phyloP scores from a whole-genome alignment of 148 eudicot genomes.

The Selenicereus undatus region DNA sequence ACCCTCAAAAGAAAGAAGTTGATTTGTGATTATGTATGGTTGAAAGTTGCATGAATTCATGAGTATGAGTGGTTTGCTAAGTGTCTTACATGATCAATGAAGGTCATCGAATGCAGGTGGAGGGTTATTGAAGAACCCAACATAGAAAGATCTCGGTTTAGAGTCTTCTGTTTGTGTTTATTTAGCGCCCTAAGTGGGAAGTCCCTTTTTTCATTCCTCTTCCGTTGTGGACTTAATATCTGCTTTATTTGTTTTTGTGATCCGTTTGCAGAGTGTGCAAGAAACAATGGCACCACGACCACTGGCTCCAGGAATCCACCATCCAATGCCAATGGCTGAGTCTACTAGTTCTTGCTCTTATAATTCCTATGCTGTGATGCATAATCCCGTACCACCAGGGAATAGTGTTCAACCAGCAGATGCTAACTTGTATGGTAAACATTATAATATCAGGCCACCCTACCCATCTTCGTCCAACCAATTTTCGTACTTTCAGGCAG shows the following conservation, averaged over 20 bases:
- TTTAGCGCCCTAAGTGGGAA: not conserved
- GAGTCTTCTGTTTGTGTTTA: not conserved
- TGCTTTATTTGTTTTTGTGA: not conserved
- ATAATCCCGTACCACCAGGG: constrained; percentile 39
- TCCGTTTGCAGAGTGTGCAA: constrained; percentile 45
- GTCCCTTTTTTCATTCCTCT: not conserved
- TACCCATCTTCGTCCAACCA: constrained; percentile 78
- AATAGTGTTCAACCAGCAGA: constrained; percentile 40
- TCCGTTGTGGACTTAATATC: not conserved
- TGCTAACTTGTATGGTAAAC: constrained; percentile 33
- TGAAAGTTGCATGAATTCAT: not conserved
- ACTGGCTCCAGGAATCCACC: constrained; percentile 38
- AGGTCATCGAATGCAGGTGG: not conserved
- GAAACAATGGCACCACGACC: constrained; percentile 40
- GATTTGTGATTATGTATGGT: not conserved
- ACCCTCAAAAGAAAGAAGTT: not conserved
- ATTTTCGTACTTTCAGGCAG: constrained; percentile 65
- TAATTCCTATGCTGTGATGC: constrained; percentile 45
- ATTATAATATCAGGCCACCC: constrained; percentile 69
- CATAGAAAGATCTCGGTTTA: too few relatives aligned
- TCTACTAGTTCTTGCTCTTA: constrained; percentile 41
- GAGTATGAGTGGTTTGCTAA: not conserved
- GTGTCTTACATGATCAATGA: not conserved
- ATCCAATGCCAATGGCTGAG: constrained; percentile 48
- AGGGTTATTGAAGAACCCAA: not conserved